Evolutionary conservation across 768 basidiomycete species (phyloP).

Genomic region (Podaxis carcinomalis): DNA sequence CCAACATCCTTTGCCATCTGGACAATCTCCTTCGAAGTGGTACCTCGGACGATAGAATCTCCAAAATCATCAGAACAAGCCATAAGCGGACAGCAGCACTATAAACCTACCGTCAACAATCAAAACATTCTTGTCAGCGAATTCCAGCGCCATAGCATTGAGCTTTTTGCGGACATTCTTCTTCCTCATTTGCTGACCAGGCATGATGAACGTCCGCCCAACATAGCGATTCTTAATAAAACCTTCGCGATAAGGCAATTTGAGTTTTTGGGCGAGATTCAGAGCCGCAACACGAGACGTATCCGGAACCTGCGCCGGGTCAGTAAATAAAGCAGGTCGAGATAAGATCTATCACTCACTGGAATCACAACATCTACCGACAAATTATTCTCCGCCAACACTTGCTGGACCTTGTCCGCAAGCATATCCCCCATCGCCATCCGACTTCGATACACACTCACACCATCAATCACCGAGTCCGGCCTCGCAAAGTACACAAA

Average conservation of each 20-base stretch:
- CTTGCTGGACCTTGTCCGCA: conserved; percentile 78
- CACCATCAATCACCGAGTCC: conserved; percentile 94
- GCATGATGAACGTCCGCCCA: conserved; percentile 99
- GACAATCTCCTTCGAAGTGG: conserved; percentile 97
- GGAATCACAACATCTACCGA: conserved; percentile 96
- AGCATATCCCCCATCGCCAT: conserved; percentile 99
- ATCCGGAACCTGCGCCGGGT: conserved; percentile 72
- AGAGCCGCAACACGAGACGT: conserved; percentile 95
- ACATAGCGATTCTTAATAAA: conserved; percentile 99
- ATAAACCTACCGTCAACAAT: conserved; percentile 81
- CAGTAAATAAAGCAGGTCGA: neutral
- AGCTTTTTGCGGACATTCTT: conserved; percentile 95
- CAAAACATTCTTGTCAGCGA: conserved; percentile 85
- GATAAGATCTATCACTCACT: conserved; percentile 33
- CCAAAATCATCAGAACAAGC: conserved; percentile 1
- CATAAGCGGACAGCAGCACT: neutral
- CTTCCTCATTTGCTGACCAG: conserved; percentile 91
- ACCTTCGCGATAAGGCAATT: conserved; percentile 93
- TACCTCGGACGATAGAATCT: conserved; percentile 99
- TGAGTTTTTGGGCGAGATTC: conserved; percentile 87
- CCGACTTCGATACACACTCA: conserved; percentile 94
- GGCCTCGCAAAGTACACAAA: conserved; percentile 98
- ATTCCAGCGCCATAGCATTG: conserved; percentile 98
- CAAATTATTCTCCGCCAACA: conserved; percentile 64
- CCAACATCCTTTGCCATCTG: conserved; percentile 99